These are phyloP conservation scores for Candida glaebosa DNA, from an alignment of 805 yeast species.

Conservation along the genomic window DNA sequence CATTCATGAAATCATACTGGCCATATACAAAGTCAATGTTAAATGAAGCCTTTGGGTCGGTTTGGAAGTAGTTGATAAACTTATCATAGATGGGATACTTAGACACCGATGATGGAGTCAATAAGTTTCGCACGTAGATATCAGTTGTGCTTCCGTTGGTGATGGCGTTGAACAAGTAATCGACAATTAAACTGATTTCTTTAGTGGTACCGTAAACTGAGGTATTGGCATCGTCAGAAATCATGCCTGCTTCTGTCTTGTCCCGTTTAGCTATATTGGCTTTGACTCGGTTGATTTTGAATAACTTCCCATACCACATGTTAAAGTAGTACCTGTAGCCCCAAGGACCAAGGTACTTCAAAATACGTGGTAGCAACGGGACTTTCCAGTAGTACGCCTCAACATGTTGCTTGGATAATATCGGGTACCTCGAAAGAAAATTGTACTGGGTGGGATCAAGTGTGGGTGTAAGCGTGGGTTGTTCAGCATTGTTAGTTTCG, in stretches of 20 bases:
- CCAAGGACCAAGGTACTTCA: conserved; percentile 44
- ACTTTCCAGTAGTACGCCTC: conserved; percentile 37
- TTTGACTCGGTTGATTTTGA: conserved; percentile 33
- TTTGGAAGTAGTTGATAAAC: conserved; percentile 29
- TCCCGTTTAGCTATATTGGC: conserved; percentile 23
- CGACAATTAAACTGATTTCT: conserved; percentile 34
- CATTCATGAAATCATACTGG: conserved; percentile 71
- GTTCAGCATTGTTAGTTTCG: conserved; percentile 3
- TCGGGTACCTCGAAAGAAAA: conserved; percentile 47
- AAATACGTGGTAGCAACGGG: conserved; percentile 45
- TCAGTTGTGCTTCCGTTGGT: conserved; percentile 38
- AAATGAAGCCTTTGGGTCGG: conserved; percentile 15
- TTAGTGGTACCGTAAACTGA: conserved; percentile 35
- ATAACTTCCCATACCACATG: conserved; percentile 40
- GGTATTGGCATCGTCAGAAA: conserved; percentile 25
- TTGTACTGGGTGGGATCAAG: conserved; percentile 42
- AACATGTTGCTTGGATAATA: conserved; percentile 27
- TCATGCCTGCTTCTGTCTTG: conserved; percentile 17
- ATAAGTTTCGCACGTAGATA: conserved; percentile 43
- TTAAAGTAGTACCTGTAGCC: conserved; percentile 34
- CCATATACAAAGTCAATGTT: conserved; percentile 58
- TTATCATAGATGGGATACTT: conserved; percentile 65
- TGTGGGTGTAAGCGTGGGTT: conserved; percentile 26
- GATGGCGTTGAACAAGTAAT: conserved; percentile 40
- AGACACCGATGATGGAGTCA: conserved; percentile 59